Evolutionary conservation across 1,139 yeast species (phyloP).

Genomic region (Yamadazyma atmosphaerica): DNA sequence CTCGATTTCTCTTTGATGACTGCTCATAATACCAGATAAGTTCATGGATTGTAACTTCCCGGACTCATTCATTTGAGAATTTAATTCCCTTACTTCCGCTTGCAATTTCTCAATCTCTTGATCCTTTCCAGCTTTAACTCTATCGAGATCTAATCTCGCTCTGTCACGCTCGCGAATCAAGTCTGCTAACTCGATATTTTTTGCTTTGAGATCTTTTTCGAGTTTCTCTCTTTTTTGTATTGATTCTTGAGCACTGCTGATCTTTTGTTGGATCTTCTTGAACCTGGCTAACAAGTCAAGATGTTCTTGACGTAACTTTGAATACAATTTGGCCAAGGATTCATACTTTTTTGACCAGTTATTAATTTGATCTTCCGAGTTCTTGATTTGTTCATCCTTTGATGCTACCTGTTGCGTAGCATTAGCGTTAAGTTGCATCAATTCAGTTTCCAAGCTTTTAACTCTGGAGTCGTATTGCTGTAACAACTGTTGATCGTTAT

Average conservation of each 20-base stretch:
- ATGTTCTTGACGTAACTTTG: constrained; percentile 92
- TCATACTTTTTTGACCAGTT: constrained; percentile 90
- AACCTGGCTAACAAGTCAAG: constrained; percentile 75
- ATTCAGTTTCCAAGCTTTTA: constrained; percentile 75
- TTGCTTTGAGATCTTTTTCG: constrained; percentile 81
- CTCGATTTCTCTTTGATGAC: constrained; percentile 59
- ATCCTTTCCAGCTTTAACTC: constrained; percentile 64
- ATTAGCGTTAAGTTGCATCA: constrained; percentile 59
- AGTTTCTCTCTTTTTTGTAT: constrained; percentile 79
- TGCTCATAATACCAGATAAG: constrained; percentile 58
- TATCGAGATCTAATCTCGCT: constrained; percentile 80
- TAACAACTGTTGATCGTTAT: constrained; percentile 79
- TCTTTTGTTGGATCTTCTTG: constrained; percentile 84
- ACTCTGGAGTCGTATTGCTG: constrained; percentile 90
- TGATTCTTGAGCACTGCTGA: constrained; percentile 91
- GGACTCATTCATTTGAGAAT: constrained; percentile 58
- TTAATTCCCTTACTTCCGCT: constrained; percentile 64
- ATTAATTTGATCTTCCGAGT: constrained; percentile 71
- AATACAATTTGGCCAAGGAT: constrained; percentile 83
- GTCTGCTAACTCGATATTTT: constrained; percentile 86
- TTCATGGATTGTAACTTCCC: constrained; percentile 71
- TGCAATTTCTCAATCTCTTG: constrained; percentile 68
- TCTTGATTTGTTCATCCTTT: constrained; percentile 71
- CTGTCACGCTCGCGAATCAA: constrained; percentile 88
- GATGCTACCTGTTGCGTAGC: constrained; percentile 75